Evolutionary conservation across 768 basidiomycete species (phyloP).

Genomic region (Xerocomus brunneocitrinus): DNA sequence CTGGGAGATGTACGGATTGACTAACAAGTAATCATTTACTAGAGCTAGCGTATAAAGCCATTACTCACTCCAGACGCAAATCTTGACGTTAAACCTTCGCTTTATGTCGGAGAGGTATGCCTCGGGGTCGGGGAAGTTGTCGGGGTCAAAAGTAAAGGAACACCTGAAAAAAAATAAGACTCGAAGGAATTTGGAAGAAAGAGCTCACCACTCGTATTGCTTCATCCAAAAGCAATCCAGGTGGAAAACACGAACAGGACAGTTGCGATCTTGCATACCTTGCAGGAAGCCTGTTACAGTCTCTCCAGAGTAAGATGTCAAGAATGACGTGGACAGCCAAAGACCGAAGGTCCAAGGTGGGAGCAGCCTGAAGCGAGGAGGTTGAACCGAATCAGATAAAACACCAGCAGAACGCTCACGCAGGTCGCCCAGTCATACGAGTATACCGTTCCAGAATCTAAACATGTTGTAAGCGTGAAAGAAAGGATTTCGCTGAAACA

Average conservation of each 20-base stretch:
- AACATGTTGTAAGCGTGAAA: neutral
- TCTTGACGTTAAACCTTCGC: conserved; percentile 58
- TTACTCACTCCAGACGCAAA: conserved; percentile 64
- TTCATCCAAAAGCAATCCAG: conserved; percentile 78
- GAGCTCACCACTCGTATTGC: conserved; percentile 56
- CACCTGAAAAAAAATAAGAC: conserved; percentile 42
- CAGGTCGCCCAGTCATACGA: conserved; percentile 19
- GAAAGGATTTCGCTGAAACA: neutral
- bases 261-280: conserved; percentile 62
- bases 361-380: conserved; percentile 42
- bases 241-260: conserved; percentile 68
- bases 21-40: conserved; percentile 29
- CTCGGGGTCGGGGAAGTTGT: conserved; percentile 69
- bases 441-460: conserved; percentile 20
- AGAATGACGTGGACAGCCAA: conserved; percentile 75
- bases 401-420: conserved; percentile 1
- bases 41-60: neutral
- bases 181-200: neutral
- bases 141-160: conserved; percentile 73
- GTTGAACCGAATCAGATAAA: neutral
- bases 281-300: conserved; percentile 68
- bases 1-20: conserved; percentile 75
- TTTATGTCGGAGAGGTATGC: conserved; percentile 60
- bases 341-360: conserved; percentile 75
- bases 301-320: conserved; percentile 62